Evolutionary conservation across 176 grass and related monocot species (phyloP).

Genomic region (Thalia dealbata): DNA sequence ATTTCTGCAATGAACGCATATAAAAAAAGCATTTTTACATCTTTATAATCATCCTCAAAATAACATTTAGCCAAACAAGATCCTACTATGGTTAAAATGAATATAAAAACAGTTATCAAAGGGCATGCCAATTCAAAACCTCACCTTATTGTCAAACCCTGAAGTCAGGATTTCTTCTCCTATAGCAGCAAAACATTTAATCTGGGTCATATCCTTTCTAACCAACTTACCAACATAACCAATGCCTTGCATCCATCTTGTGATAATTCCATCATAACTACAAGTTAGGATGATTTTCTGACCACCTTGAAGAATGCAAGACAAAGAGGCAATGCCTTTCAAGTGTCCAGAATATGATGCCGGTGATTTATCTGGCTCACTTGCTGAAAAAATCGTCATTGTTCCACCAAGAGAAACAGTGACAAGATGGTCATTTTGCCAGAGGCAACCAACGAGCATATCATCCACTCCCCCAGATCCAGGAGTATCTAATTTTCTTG

Average conservation of each 20-base stretch:
- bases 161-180: slow-evolving; percentile 78
- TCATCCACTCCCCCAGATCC: slow-evolving; percentile 87
- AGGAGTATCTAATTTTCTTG: slow-evolving; percentile 55
- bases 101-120: slow-evolving; percentile 1
- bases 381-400: slow-evolving; percentile 68
- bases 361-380: slow-evolving; percentile 51
- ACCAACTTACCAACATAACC: slow-evolving; percentile 75
- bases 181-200: slow-evolving; percentile 80
- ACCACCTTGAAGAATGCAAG: slow-evolving; percentile 40
- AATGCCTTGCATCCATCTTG: slow-evolving; percentile 71
- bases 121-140: not conserved
- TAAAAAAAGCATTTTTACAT: too few species aligned
- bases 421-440: slow-evolving; percentile 89
- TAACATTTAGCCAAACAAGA: not conserved
- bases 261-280: slow-evolving; percentile 91
- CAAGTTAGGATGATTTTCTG: slow-evolving; percentile 65
- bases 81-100: not conserved
- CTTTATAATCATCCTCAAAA: too few species aligned
- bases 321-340: slow-evolving; percentile 62
- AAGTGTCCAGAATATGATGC: slow-evolving; percentile 89
- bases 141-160: slow-evolving; percentile 95
- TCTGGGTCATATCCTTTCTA: slow-evolving; percentile 75
- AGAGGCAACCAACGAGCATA: slow-evolving; percentile 92
- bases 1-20: too few species aligned
- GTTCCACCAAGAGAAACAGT: slow-evolving; percentile 87